Base-by-base conservation (phyloP, 257 asterid species). In the Solanum clarkiae region DNA sequence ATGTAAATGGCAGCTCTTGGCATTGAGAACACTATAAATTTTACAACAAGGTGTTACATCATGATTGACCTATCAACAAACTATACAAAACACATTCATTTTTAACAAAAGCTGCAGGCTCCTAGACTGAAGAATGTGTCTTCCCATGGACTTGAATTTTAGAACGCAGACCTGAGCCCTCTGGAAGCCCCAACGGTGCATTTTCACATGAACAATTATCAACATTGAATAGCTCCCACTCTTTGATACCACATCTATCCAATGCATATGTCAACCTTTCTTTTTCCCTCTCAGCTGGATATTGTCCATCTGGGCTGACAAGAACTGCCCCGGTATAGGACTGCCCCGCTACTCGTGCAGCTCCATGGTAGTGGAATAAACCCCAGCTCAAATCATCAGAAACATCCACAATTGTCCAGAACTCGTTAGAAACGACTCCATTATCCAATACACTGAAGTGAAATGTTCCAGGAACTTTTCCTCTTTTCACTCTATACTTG, bases 271-370 rank as follows among this genome's bases (percentile, higher is more conserved):
- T 75, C 84, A 96, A 47, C 74, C 94, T 91, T 71, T 22, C 51
- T 4, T 86, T 87, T 85, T 89, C 87, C 18, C 86, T 68, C 88
- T 90, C 87, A 20, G 77, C 86, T 15, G 99, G 99, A 83, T 88
- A 93, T 18, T 32, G 54, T 29, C 99, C 98, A 22, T 90, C 90
- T 4, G 93, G 94, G 87, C 97, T 95, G 14, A 93, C 98, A 32
- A 96, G 97, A 5, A 94, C 94, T 0, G 98, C 99, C 86, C 99
- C 98, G 0, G 97, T 92, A 81, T 96, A 95, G 20, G 98, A 92
- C 84, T 94, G 99, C 45, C 99, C 98, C 0, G 98, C 98, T 11
- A 91, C 98, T 60, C 98, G 91, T 44, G 98, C 98, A 11, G 95
- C 98, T 20, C 99, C 98, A 66, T 91, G 95, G 88, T 94, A 96